Conservation (phyloP, 495 filamentous ascomycete species). For the Aspergillus wentii region DNA sequence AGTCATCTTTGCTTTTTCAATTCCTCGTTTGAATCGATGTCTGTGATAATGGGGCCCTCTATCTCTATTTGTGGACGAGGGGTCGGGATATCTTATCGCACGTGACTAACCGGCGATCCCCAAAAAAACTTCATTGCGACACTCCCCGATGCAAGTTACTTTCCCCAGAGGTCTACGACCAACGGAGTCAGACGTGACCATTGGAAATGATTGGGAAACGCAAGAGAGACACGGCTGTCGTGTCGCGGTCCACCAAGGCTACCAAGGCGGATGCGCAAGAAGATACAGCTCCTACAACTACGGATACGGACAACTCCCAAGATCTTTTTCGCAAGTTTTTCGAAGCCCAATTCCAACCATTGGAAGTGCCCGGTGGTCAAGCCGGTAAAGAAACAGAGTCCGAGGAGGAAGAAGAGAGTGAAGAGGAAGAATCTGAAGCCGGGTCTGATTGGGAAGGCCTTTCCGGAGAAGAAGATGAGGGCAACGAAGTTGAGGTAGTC, state of each 20-base stretch:
- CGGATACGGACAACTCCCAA: constrained; percentile 24
- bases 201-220: constrained; percentile 30
- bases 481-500: constrained; percentile 54
- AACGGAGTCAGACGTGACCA: constrained; percentile 3
- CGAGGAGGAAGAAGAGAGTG: constrained; percentile 18
- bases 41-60: constrained; percentile 4
- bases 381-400: constrained; percentile 12
- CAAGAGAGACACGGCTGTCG: constrained; percentile 32
- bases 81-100: constrained; percentile 39
- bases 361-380: constrained; percentile 35
- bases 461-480: constrained; percentile 38
- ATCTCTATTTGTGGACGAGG: constrained; percentile 17
- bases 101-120: constrained; percentile 25
- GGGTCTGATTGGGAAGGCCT: constrained; percentile 65
- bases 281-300: constrained; percentile 9
- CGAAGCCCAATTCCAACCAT: constrained; percentile 77
- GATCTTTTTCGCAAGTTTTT: constrained; percentile 76
- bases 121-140: not conserved
- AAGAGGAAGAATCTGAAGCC: constrained; percentile 25
- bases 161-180: not conserved
- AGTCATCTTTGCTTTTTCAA: constrained; percentile 60
- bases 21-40: constrained; percentile 1
- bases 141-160: constrained; percentile 2
- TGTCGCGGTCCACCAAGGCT: constrained; percentile 24
- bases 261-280: constrained; percentile 13